These are phyloP conservation scores for Colletotrichum cuscutae DNA, from an alignment of 2,329 filamentous ascomycete genomes.

Conservation along the genomic window DNA sequence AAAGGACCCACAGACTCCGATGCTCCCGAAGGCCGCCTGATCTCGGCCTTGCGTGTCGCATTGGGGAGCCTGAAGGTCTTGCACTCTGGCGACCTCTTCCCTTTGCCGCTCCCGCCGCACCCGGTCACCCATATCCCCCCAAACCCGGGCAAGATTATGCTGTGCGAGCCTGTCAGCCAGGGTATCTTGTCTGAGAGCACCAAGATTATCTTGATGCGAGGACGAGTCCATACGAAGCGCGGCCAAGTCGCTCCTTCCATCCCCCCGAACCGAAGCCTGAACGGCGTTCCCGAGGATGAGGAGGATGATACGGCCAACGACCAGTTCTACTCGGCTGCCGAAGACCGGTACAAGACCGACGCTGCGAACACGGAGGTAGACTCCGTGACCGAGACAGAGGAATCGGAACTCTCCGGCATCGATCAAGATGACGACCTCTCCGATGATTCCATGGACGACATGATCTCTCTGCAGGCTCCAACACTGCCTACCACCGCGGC, in stretches of 20 bases:
- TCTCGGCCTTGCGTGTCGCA: conserved; percentile 77
- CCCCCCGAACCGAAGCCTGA: conserved; percentile 62
- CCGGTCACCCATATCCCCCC: conserved; percentile 87
- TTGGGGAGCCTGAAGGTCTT: conserved; percentile 79
- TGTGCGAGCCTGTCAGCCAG: conserved; percentile 96
- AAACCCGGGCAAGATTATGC: conserved; percentile 85
- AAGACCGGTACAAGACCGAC: conserved; percentile 75
- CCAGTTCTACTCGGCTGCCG: conserved; percentile 91
- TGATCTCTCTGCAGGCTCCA: conserved; percentile 89
- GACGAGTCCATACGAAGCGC: conserved; percentile 67
- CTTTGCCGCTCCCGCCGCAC: conserved; percentile 82
- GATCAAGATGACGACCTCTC: conserved; percentile 82
- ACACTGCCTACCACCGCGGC: conserved; percentile 81
- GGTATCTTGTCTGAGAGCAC: conserved; percentile 81
- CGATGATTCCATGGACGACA: conserved; percentile 91
- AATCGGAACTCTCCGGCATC: conserved; percentile 68
- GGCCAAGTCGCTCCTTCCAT: conserved; percentile 57
- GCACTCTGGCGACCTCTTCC: conserved; percentile 83
- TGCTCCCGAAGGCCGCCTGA: conserved; percentile 50
- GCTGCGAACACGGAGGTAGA: conserved; percentile 68
- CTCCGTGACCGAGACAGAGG: conserved; percentile 68
- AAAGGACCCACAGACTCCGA: conserved; percentile 46
- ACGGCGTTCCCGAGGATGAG: conserved; percentile 70
- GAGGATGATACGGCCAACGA: conserved; percentile 92
- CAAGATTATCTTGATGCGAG: conserved; percentile 82